Conservation (phyloP, 2,329 filamentous ascomycete genomes). For the Akanthomyces lecanii region DNA sequence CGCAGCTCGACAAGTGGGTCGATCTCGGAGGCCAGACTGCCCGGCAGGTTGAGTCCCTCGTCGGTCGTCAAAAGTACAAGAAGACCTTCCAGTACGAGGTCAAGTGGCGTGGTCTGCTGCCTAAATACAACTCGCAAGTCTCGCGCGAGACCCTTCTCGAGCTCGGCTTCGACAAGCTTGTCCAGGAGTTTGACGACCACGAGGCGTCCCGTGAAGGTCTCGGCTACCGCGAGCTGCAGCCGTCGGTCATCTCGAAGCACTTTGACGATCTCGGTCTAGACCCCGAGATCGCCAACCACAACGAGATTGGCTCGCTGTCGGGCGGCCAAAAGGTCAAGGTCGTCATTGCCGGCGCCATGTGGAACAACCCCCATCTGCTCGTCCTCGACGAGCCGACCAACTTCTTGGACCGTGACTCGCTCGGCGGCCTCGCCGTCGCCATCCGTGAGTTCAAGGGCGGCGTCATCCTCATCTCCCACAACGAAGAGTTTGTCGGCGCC, state of each 20-base stretch:
- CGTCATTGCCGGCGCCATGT: slow-evolving; percentile 92
- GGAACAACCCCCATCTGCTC: slow-evolving; percentile 97
- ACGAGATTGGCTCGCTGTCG: slow-evolving; percentile 91
- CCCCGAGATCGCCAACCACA: slow-evolving; percentile 97
- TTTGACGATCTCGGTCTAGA: slow-evolving; percentile 96
- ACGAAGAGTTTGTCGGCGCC: slow-evolving; percentile 96
- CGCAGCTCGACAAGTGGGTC: slow-evolving; percentile 86
- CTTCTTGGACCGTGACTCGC: slow-evolving; percentile 96
- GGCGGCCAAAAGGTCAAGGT: slow-evolving; percentile 99
- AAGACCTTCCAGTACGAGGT: slow-evolving; percentile 99
- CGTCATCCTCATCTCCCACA: slow-evolving; percentile 99
- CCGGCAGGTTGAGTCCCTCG: slow-evolving; percentile 78
- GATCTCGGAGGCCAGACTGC: slow-evolving; percentile 75
- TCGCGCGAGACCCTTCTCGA: slow-evolving; percentile 86
- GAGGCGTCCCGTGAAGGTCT: slow-evolving; percentile 98
- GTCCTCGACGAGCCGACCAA: slow-evolving; percentile 99
- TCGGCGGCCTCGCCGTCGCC: slow-evolving; percentile 93
- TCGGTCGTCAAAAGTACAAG: slow-evolving; percentile 98
- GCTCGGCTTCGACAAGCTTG: slow-evolving; percentile 83
- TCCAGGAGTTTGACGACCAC: slow-evolving; percentile 98
- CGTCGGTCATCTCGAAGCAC: slow-evolving; percentile 92
- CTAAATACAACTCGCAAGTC: slow-evolving; percentile 90
- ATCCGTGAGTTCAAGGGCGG: slow-evolving; percentile 98
- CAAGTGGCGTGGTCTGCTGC: slow-evolving; percentile 85
- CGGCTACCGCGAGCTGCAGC: slow-evolving; percentile 89